Percentiles rank a stretch among this genome's conserved stretches.
These are phyloP conservation scores for Brassica carinata DNA, from an alignment of 345 rosid genomes.

Conservation along the genomic window DNA sequence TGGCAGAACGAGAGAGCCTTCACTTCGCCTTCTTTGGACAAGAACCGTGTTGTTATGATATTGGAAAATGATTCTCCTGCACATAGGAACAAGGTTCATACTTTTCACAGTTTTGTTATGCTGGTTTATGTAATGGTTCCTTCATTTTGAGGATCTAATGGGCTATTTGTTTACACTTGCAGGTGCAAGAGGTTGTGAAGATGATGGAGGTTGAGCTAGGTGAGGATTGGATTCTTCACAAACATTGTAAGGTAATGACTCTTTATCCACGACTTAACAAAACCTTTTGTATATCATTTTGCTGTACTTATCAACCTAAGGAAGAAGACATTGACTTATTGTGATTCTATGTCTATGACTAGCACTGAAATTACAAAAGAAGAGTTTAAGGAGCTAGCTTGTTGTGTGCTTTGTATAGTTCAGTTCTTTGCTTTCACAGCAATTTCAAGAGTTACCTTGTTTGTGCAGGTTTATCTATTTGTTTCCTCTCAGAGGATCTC, in stretches of 20 bases:
- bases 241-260: constrained; percentile 62
- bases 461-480: constrained; percentile 69
- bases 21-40: constrained; percentile 34
- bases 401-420: background rate
- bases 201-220: constrained; percentile 88
- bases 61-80: constrained; percentile 55
- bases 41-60: constrained; percentile 59
- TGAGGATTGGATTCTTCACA: constrained; percentile 76
- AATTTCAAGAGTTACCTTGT: constrained; percentile 4
- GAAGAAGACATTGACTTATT: background rate
- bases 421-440: no score
- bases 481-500: constrained; percentile 61
- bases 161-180: background rate
- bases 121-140: background rate
- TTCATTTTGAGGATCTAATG: constrained; percentile 14
- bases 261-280: background rate
- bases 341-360: background rate
- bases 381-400: no score
- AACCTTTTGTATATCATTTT: background rate
- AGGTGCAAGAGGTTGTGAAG: constrained; percentile 77
- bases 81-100: constrained; percentile 65
- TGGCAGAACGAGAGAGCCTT: constrained; percentile 67
- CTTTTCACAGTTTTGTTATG: constrained; percentile 7
- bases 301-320: background rate
- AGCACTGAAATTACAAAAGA: no score